Conservation (phyloP, 495 filamentous ascomycete species). For the Penicillium coffeae region DNA sequence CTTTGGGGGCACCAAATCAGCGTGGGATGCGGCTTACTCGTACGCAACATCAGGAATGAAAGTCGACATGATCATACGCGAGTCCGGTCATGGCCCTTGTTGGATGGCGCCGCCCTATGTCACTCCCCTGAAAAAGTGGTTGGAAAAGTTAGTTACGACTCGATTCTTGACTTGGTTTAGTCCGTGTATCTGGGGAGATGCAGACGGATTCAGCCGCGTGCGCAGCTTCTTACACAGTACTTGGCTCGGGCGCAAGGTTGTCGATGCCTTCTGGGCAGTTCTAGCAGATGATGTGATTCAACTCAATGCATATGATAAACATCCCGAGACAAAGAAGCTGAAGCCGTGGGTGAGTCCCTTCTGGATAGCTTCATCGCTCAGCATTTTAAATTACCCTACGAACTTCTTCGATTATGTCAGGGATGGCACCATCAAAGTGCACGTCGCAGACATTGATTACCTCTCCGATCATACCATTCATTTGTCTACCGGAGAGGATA, state of each 20-base stretch:
- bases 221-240: constrained; percentile 63
- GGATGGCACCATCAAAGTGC: constrained; percentile 54
- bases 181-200: constrained; percentile 58
- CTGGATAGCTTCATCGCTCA: constrained; percentile 58
- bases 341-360: constrained; percentile 63
- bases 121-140: constrained; percentile 55
- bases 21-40: constrained; percentile 71
- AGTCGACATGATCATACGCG: constrained; percentile 77
- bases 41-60: constrained; percentile 60
- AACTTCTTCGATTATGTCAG: constrained; percentile 61
- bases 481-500: constrained; percentile 50
- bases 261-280: constrained; percentile 64
- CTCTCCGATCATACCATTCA: constrained; percentile 49
- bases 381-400: constrained; percentile 66
- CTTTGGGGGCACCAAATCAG: constrained; percentile 71
- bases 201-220: constrained; percentile 44
- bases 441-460: constrained; percentile 57
- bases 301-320: constrained; percentile 54
- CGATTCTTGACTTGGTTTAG: constrained; percentile 63
- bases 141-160: constrained; percentile 63
- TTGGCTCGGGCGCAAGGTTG: constrained; percentile 61
- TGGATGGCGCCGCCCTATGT: constrained; percentile 68
- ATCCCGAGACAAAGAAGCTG: constrained; percentile 62
- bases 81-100: constrained; percentile 65
- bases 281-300: constrained; percentile 57